These are phyloP conservation scores for Eucalyptus regnans DNA, from an alignment of 345 rosid species.

Conservation along the genomic window DNA sequence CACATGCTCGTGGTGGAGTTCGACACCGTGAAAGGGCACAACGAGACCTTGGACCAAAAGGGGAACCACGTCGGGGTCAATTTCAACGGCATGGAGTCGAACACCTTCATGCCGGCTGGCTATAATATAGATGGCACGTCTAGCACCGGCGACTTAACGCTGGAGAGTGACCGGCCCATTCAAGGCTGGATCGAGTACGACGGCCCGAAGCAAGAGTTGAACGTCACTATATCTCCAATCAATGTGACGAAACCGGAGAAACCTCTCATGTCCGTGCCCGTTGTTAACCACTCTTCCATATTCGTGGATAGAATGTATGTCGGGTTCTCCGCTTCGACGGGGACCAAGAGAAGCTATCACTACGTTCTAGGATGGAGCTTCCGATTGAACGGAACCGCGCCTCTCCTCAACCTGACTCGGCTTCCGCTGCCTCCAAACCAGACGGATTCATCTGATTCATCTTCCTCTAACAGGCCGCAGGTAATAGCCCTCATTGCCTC, in stretches of 20 bases:
- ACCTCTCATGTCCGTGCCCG: too few relatives aligned
- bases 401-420: too few relatives aligned
- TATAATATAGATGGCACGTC: not conserved
- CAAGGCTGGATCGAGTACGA: conserved; percentile 64
- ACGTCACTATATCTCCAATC: too few relatives aligned
- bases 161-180: conserved; percentile 32
- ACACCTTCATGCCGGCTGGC: not conserved
- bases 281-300: too few relatives aligned
- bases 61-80: conserved; percentile 46
- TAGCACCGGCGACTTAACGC: not conserved
- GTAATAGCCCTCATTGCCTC: conserved; percentile 22
- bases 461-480: not conserved
- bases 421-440: too few relatives aligned
- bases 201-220: not conserved
- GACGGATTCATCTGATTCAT: not conserved
- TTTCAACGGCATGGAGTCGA: conserved; percentile 34
- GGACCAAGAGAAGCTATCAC: too few relatives aligned
- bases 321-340: too few relatives aligned
- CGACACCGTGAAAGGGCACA: conserved; percentile 37
- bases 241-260: too few relatives aligned
- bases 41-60: not conserved
- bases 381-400: too few relatives aligned
- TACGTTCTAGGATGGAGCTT: too few relatives aligned
- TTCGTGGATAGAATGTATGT: too few relatives aligned
- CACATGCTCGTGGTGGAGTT: conserved; percentile 44